Conservation (phyloP, 2,329 filamentous ascomycete genomes). For the Nectriaceae sp. region DNA sequence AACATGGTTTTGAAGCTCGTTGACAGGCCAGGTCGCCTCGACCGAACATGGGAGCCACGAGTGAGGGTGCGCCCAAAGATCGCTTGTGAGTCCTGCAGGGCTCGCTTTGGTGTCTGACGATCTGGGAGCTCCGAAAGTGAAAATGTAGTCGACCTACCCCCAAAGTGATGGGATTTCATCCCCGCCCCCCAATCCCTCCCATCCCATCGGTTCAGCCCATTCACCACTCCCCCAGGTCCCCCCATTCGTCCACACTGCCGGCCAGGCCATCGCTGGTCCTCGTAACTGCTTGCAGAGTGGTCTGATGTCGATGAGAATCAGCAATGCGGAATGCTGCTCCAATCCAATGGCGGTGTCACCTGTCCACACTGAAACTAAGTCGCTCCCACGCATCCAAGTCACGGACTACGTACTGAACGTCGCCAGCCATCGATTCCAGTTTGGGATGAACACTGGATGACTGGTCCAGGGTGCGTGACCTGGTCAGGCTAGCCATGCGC, state of each 20-base stretch:
- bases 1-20: constrained; percentile 21
- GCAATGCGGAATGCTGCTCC: constrained; percentile 20
- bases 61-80: constrained; percentile 17
- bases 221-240: constrained; percentile 9
- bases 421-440: constrained; percentile 15
- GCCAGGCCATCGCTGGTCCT: constrained; percentile 6
- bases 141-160: not conserved
- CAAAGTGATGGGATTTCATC: no score
- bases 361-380: constrained; percentile 6
- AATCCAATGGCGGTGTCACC: constrained; percentile 22
- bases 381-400: not conserved
- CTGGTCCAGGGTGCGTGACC: constrained; percentile 25
- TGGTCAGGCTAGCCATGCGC: constrained; percentile 21
- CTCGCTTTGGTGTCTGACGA: not conserved
- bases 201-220: not conserved
- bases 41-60: constrained; percentile 31
- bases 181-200: not conserved
- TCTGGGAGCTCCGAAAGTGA: not conserved
- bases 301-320: constrained; percentile 18
- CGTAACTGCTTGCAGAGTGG: constrained; percentile 21
- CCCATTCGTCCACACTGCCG: not conserved
- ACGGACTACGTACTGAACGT: constrained; percentile 17
- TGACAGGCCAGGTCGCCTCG: constrained; percentile 24
- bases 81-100: constrained; percentile 14
- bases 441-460: constrained; percentile 21